Percentiles rank a stretch among this genome's conserved stretches.
Evolutionary conservation across 1,139 yeast species (phyloP).

Genomic region (Geotrichum carabidarum): DNA sequence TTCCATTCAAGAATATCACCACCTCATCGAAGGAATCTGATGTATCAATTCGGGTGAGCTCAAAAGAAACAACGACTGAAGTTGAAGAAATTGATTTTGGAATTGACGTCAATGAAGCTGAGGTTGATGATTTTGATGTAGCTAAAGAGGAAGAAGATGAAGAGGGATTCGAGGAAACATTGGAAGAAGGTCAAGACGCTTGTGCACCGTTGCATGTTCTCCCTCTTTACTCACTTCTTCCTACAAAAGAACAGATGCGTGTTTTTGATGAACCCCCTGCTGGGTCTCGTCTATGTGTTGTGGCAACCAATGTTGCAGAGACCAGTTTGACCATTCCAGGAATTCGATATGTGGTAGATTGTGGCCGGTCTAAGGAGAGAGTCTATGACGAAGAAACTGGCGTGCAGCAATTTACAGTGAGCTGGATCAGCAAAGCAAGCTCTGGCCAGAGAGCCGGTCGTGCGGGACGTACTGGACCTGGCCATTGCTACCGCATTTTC

Average conservation of each 20-base stretch:
- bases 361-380: slow-evolving; percentile 91
- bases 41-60: slow-evolving; percentile 48
- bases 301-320: slow-evolving; percentile 97
- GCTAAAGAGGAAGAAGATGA: slow-evolving; percentile 58
- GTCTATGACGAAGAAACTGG: slow-evolving; percentile 78
- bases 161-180: slow-evolving; percentile 84
- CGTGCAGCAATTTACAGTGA: slow-evolving; percentile 86
- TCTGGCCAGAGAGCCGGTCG: slow-evolving; percentile 96
- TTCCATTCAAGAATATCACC: slow-evolving; percentile 49
- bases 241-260: slow-evolving; percentile 91
- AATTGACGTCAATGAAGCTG: slow-evolving; percentile 41
- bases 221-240: slow-evolving; percentile 85
- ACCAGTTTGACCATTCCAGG: slow-evolving; percentile 96
- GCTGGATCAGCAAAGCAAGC: slow-evolving; percentile 93
- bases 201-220: slow-evolving; percentile 82
- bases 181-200: slow-evolving; percentile 70
- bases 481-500: slow-evolving; percentile 87
- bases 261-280: slow-evolving; percentile 82
- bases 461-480: slow-evolving; percentile 99
- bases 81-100: slow-evolving; percentile 88
- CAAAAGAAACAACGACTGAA: slow-evolving; percentile 65
- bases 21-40: slow-evolving; percentile 36
- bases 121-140: slow-evolving; percentile 43
- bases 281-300: slow-evolving; percentile 82
- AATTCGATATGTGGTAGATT: slow-evolving; percentile 87